phyloP scores from a whole-genome alignment of 441 rosid species.

The Metrosideros polymorpha region DNA sequence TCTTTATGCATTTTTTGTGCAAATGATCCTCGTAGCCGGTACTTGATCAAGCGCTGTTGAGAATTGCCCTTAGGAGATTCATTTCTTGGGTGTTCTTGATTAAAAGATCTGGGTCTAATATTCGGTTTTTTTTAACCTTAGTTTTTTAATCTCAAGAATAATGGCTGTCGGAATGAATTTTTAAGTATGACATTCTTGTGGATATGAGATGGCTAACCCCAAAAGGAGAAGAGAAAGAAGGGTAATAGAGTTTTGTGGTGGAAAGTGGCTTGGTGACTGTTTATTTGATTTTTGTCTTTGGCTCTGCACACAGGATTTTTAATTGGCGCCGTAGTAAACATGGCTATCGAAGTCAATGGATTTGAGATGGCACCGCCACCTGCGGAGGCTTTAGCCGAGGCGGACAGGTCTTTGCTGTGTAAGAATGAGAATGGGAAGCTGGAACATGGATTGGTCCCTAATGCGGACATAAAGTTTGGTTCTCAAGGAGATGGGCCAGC shows the following conservation, averaged over 20 bases:
- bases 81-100: not conserved
- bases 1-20: not conserved
- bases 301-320: not conserved
- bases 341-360: conserved; percentile 1
- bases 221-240: not conserved
- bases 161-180: not conserved
- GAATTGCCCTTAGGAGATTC: not conserved
- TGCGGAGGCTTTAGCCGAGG: conserved; percentile 13
- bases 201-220: not conserved
- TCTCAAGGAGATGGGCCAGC: conserved; percentile 28
- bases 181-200: not conserved
- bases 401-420: not conserved
- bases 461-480: conserved; percentile 30
- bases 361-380: conserved; percentile 42
- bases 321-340: not conserved
- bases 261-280: not conserved
- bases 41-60: not conserved
- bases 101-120: not conserved
- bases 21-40: not conserved
- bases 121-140: not conserved
- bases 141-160: not conserved
- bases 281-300: not conserved
- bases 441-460: conserved; percentile 5
- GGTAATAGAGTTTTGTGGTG: not conserved
- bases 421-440: conserved; percentile 34